A percentile compares a stretch with the other conserved stretches of the same genome.
Conservation (phyloP, 1,139 yeast genomes). For the Casaregolazyma suthepensis region DNA sequence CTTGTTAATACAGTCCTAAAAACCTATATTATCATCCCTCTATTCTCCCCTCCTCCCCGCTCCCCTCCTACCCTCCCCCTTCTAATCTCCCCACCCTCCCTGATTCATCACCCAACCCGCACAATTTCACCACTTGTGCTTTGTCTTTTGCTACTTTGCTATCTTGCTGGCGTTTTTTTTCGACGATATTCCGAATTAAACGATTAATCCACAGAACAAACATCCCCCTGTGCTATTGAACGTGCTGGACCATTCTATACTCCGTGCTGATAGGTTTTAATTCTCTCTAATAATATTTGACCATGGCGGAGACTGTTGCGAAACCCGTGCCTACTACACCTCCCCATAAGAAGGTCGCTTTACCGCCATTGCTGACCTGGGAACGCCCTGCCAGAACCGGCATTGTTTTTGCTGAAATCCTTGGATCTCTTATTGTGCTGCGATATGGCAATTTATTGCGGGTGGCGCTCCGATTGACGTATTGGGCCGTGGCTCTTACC, state of each 20-base stretch:
- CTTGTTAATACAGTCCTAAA: no score
- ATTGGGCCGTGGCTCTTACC: conserved; percentile 33
- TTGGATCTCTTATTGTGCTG: conserved; percentile 54
- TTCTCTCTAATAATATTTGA: background rate
- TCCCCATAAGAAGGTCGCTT: conserved; percentile 6
- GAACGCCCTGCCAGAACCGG: conserved; percentile 74
- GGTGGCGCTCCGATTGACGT: conserved; percentile 49
- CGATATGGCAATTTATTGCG: conserved; percentile 68
- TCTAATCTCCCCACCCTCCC: background rate
- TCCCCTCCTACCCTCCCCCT: no score
- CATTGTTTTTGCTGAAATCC: conserved; percentile 61
- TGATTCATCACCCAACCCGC: background rate
- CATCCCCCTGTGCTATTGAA: background rate
- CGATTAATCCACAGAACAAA: conserved; percentile 6
- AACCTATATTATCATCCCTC: no score
- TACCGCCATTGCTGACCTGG: conserved; percentile 66
- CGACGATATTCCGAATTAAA: conserved; percentile 22
- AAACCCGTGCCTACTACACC: background rate
- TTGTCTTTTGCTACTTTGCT: conserved; percentile 1
- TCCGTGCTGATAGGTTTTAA: background rate
- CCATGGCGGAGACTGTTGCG: background rate
- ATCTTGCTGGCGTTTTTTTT: conserved; percentile 24
- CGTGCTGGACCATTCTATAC: background rate
- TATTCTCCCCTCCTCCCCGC: background rate
- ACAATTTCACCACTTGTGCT: background rate